phyloP scores from a whole-genome alignment of 495 filamentous ascomycete genomes.

The Beverwykella pulmonaria region DNA sequence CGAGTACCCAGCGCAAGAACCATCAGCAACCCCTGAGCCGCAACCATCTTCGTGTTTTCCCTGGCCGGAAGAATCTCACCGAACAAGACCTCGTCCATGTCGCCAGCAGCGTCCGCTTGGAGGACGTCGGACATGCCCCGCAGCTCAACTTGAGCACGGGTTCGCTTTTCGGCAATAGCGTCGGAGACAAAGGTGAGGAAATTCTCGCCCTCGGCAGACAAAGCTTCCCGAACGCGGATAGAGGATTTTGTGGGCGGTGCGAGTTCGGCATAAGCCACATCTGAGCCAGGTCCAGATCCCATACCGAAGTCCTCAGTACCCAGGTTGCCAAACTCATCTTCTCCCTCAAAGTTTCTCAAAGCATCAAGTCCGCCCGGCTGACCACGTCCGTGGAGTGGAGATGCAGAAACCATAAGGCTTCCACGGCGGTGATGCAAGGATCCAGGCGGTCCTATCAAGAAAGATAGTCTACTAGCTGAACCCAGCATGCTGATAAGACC shows the following conservation, averaged over 20 bases:
- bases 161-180: constrained; percentile 41
- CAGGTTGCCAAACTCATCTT: constrained; percentile 31
- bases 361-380: constrained; percentile 50
- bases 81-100: constrained; percentile 54
- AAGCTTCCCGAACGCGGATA: constrained; percentile 52
- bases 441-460: constrained; percentile 41
- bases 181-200: constrained; percentile 63
- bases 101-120: constrained; percentile 45
- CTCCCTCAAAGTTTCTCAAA: constrained; percentile 47
- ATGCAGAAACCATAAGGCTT: constrained; percentile 60
- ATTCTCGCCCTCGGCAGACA: constrained; percentile 61
- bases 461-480: constrained; percentile 38
- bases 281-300: constrained; percentile 8
- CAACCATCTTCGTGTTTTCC: constrained; percentile 59
- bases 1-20: constrained; percentile 70
- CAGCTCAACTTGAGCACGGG: constrained; percentile 45
- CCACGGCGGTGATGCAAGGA: constrained; percentile 42
- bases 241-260: constrained; percentile 49
- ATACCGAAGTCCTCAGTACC: constrained; percentile 23
- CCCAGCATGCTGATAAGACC: constrained; percentile 25
- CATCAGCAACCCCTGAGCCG: constrained; percentile 74
- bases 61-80: constrained; percentile 60
- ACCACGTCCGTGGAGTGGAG: constrained; percentile 62
- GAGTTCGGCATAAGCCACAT: constrained; percentile 49
- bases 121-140: constrained; percentile 40